Evolutionary conservation across 1,139 yeast species (phyloP).

Genomic region (Lipomyces yarrowii): DNA sequence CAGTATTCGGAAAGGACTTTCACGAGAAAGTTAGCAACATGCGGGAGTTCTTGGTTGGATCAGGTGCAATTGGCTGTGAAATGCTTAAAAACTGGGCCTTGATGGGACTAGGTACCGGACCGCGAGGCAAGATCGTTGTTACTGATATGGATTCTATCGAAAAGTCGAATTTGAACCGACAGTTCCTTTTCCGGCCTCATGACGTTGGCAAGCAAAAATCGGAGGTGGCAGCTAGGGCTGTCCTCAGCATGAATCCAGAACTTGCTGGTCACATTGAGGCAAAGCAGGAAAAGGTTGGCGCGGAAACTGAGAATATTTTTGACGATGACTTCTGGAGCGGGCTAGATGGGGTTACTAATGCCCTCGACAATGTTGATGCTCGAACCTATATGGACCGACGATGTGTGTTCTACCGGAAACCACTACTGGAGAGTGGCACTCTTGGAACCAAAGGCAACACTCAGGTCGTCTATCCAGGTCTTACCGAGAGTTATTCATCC

Average conservation of each 20-base stretch:
- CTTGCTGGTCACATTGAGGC: constrained; percentile 75
- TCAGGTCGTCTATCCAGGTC: constrained; percentile 88
- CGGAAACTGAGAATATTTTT: constrained; percentile 87
- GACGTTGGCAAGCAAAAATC: constrained; percentile 94
- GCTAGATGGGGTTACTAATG: constrained; percentile 90
- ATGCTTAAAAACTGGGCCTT: constrained; percentile 98
- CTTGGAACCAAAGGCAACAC: constrained; percentile 98
- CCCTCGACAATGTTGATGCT: constrained; percentile 95
- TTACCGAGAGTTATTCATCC: constrained; percentile 94
- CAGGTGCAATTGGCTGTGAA: constrained; percentile 99
- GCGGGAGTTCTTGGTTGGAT: constrained; percentile 87
- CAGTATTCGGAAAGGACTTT: constrained; percentile 83
- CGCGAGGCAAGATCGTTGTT: constrained; percentile 76
- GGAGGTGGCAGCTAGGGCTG: constrained; percentile 88
- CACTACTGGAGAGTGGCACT: constrained; percentile 94
- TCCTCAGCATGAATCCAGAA: constrained; percentile 79
- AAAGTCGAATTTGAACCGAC: constrained; percentile 93
- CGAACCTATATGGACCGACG: constrained; percentile 97
- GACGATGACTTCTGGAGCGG: constrained; percentile 83
- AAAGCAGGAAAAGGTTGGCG: constrained; percentile 83
- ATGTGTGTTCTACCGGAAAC: constrained; percentile 89
- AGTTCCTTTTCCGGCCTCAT: constrained; percentile 87
- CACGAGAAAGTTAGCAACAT: constrained; percentile 74
- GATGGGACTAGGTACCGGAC: constrained; percentile 93
- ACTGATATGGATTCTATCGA: constrained; percentile 97